Percentiles rank a stretch among this genome's conserved stretches.
Evolutionary conservation across 257 asterid species (phyloP).

Genomic region (Sherardia arvensis): DNA sequence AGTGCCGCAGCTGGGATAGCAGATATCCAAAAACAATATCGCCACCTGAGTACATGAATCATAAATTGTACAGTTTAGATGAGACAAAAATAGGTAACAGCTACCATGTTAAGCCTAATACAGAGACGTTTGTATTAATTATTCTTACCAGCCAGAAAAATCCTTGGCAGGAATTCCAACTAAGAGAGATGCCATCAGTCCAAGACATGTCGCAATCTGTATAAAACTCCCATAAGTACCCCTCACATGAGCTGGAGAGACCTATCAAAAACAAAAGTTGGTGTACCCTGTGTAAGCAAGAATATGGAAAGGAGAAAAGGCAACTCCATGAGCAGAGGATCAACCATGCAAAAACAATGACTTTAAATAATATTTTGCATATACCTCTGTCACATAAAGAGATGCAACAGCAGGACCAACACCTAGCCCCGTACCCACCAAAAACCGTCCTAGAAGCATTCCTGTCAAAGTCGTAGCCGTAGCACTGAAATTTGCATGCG

Average conservation of each 20-base stretch:
- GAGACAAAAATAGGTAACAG: slow-evolving; percentile 11
- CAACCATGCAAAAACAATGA: not conserved
- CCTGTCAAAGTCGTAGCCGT: slow-evolving; percentile 52
- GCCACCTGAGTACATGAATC: slow-evolving; percentile 62
- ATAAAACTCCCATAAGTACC: slow-evolving; percentile 92
- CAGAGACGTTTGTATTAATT: not conserved
- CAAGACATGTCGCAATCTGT: slow-evolving; percentile 84
- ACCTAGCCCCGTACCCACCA: slow-evolving; percentile 84
- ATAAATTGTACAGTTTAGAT: slow-evolving; percentile 7
- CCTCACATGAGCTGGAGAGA: slow-evolving; percentile 88
- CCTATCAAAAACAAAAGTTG: slow-evolving; percentile 26
- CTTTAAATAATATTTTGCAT: slow-evolving; percentile 7
- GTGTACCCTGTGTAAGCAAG: not conserved
- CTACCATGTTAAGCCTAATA: not conserved
- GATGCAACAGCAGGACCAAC: slow-evolving; percentile 92
- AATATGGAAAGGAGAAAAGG: slow-evolving; percentile 10
- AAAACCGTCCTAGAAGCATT: slow-evolving; percentile 77
- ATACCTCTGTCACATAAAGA: slow-evolving; percentile 86
- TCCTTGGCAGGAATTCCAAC: slow-evolving; percentile 74
- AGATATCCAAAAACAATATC: slow-evolving; percentile 81
- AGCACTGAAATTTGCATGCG: slow-evolving; percentile 48
- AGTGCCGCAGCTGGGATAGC: slow-evolving; percentile 65
- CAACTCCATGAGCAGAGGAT: slow-evolving; percentile 6
- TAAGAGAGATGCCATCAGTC: slow-evolving; percentile 58
- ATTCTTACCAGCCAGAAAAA: slow-evolving; percentile 67